Conservation (phyloP, 768 basidiomycete species). For the Phanerochaete sordida region DNA sequence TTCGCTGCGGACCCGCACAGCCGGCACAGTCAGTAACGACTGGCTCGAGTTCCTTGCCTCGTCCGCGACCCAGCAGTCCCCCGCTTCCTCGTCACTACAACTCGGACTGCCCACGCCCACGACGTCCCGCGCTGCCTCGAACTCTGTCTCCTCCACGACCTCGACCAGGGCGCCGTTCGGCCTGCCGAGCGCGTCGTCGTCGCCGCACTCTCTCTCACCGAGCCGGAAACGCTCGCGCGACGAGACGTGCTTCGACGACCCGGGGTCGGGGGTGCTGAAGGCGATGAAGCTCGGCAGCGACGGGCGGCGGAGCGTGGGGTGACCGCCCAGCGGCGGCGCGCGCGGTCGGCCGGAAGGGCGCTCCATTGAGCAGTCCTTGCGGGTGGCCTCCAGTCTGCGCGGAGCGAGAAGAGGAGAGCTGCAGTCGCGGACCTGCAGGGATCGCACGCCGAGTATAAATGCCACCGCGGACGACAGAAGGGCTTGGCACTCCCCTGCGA, state of each 20-base stretch:
- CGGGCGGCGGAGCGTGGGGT: conserved; percentile 3
- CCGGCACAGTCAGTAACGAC: not conserved
- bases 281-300: not conserved
- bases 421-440: not conserved
- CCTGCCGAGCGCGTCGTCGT: conserved; percentile 4
- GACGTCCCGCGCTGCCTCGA: conserved; percentile 2
- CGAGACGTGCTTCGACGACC: not conserved
- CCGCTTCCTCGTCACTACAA: not conserved
- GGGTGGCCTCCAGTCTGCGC: not conserved
- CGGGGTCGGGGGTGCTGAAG: not conserved
- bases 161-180: not conserved
- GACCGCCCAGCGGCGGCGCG: not conserved
- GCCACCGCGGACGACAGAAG: not conserved
- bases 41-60: conserved; percentile 13
- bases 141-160: not conserved
- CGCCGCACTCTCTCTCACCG: conserved; percentile 1
- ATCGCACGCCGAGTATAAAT: not conserved
- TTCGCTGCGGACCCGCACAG: not conserved
- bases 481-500: not conserved
- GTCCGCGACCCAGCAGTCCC: not conserved
- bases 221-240: conserved; percentile 6
- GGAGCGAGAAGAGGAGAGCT: not conserved
- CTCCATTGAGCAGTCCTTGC: not conserved
- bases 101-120: conserved; percentile 8
- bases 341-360: not conserved